Conservation (phyloP, 257 asterid genomes). For the Plantago elongata region DNA sequence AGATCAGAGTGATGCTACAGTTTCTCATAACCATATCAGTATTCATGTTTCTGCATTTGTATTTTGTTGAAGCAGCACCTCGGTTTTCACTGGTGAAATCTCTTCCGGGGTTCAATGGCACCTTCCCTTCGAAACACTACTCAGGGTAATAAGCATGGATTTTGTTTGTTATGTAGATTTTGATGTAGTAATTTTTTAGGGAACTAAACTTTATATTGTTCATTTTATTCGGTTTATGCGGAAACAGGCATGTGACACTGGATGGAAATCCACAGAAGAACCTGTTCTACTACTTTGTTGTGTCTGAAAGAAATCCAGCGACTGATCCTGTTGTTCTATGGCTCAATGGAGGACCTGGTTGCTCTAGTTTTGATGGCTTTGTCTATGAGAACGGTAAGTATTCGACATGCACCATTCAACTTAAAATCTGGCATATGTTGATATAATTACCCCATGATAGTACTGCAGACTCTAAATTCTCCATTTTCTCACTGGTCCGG, state of each 20-base stretch:
- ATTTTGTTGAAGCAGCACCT: slow-evolving; percentile 41
- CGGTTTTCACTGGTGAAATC: slow-evolving; percentile 25
- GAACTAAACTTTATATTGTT: not conserved
- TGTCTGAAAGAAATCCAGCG: slow-evolving; percentile 42
- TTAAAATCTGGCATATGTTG: not conserved
- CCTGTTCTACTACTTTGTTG: slow-evolving; percentile 55
- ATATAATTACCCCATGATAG: not conserved
- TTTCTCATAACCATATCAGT: slow-evolving; percentile 11
- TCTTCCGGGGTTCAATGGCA: slow-evolving; percentile 54
- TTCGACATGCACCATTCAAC: not conserved
- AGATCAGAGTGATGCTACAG: slow-evolving; percentile 5
- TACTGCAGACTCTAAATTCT: not conserved
- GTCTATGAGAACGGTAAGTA: slow-evolving; percentile 53
- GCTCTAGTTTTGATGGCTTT: slow-evolving; percentile 73
- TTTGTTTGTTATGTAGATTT: not conserved
- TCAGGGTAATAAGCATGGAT: slow-evolving; percentile 34
- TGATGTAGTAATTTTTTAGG: not conserved
- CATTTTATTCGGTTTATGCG: not conserved
- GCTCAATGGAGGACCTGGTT: slow-evolving; percentile 70
- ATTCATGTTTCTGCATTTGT: slow-evolving; percentile 26
- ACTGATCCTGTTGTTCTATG: slow-evolving; percentile 53
- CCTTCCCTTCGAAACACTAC: slow-evolving; percentile 57
- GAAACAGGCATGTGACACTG: slow-evolving; percentile 36
- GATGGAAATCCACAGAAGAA: slow-evolving; percentile 34
- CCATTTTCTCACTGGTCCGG: no score